Evolutionary conservation across 257 asterid species (phyloP), one percentile per base, ranked within the genome.

Genomic region (Apocynum venetum): DNA sequence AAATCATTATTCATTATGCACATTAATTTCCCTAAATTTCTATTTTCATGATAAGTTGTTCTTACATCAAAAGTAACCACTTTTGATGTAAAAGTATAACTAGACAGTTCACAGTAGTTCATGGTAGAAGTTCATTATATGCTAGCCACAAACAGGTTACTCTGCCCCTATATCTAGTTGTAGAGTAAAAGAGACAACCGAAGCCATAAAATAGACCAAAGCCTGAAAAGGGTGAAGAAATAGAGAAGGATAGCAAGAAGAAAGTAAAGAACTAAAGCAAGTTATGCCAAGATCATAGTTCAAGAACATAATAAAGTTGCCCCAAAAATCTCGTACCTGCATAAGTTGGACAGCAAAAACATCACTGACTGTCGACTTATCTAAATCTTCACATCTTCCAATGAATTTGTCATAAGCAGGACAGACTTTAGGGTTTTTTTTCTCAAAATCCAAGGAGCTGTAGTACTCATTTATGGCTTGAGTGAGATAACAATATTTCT

Each of bases 311-410:
- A 31, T 63, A 41, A 73, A 71, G 2, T 11, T 76, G 77, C 41
- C 48, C 72, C 57, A 66, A 81, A 55, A 76, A 78, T 65, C 66
- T 2, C 4, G 68, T 89, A 95, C 99, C 97, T 95, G 99, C 99
- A 93, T 90, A 64, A 96, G 97, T 87, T 96, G 99, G 89, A 91
- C 78, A 9, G 96, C 97, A 76, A 96, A 96, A n/a, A 93, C 97
- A 89, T 96, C 97, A 15, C 96, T 89, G 75, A 91, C 88, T 3
- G 98, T 91, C 93, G 93, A 82, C 83, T 89, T 93, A 9, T 93
- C 99, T 79, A 89, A 82, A 80, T 96, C 99, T 63, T 89, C 89
- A 80, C 98, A 93, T 79, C 83, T 88, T 78, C 80, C 84, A 84
- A 96, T 88, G 81, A 96, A 96, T 78, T 80, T 89, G 53, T 84